A percentile compares a stretch with the other conserved stretches of the same genome.
phyloP scores from a whole-genome alignment of 805 yeast genomes.

The Debaryomyces castellii region DNA sequence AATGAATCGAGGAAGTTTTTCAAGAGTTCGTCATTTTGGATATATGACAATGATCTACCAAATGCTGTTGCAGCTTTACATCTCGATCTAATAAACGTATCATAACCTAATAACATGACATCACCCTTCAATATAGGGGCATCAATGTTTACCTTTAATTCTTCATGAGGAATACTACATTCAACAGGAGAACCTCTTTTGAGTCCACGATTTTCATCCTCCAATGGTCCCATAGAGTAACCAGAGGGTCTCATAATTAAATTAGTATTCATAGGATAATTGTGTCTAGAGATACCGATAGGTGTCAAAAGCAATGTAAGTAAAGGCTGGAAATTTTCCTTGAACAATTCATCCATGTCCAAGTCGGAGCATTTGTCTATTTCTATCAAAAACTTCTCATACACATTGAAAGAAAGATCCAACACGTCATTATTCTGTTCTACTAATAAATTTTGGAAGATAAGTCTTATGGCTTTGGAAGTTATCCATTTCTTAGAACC shows the following conservation, averaged over 20 bases:
- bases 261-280: constrained; percentile 78
- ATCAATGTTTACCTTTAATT: constrained; percentile 79
- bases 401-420: constrained; percentile 60
- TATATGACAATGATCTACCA: constrained; percentile 61
- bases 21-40: constrained; percentile 40
- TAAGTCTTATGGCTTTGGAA: constrained; percentile 66
- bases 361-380: constrained; percentile 28
- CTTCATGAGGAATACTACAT: constrained; percentile 50
- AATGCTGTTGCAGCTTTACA: constrained; percentile 72
- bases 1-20: constrained; percentile 37
- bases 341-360: constrained; percentile 53
- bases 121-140: constrained; percentile 92
- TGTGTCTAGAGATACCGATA: constrained; percentile 87
- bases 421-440: constrained; percentile 84
- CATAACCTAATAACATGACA: constrained; percentile 77
- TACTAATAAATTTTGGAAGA: constrained; percentile 83
- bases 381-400: constrained; percentile 53
- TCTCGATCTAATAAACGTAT: constrained; percentile 72
- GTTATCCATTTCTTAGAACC: constrained; percentile 76
- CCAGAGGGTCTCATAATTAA: constrained; percentile 82
- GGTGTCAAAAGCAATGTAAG: constrained; percentile 83
- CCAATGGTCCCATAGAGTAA: constrained; percentile 26
- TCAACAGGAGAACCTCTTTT: constrained; percentile 42
- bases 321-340: constrained; percentile 57
- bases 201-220: constrained; percentile 39